Evolutionary conservation across 2,329 filamentous ascomycete genomes (phyloP), one percentile per base, ranked within the genome.

Genomic region (Botrytis porri): DNA sequence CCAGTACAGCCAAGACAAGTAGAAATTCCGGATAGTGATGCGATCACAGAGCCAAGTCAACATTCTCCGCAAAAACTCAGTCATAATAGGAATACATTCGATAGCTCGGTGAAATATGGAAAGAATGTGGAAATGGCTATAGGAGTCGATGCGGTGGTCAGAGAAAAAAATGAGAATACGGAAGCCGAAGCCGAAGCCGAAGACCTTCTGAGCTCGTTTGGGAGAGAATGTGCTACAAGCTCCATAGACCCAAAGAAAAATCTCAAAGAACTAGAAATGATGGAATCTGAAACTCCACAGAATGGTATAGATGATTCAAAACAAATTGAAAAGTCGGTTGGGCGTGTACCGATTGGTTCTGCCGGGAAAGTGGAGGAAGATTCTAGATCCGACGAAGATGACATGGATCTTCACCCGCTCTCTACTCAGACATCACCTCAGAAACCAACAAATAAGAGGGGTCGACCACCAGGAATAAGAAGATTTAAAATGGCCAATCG

Each of bases 1-100:
- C n/a, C 37, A 25, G 22, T 57, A 25, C 43, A 71, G 54, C 12
- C 2, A 22, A 54, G 39, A n/a, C 45, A 54, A 22, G 20, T 3
- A 32, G 73, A 74, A 43, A 73, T 74, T 60, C 73, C 70, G 29
- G 73, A 74, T 29, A 74, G 73, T 41, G 73, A 74, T 54, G 73
- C 29, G 37, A 32, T 69, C 41, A 60, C 69, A 20, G 69, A 62
- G 43, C 59, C 70, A 29, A 71, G 70, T 71, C 43, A 65, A 22
- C 70, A 41, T 29, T 66, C 43, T 37, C 60, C 61, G 12, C 43
- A 57, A 37, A 66, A 71, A 9, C 35, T 41, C 9, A 18, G 22
- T 20, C 43, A 54, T 48, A 45, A 35, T 39, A 14, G 22, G 16
- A 43, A 20, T 14, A 29, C n/a, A 57, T 18, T 41, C 25, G n/a